Conservation (phyloP, 2,329 filamentous ascomycete genomes). For the Microcyclospora tardicrescens region DNA sequence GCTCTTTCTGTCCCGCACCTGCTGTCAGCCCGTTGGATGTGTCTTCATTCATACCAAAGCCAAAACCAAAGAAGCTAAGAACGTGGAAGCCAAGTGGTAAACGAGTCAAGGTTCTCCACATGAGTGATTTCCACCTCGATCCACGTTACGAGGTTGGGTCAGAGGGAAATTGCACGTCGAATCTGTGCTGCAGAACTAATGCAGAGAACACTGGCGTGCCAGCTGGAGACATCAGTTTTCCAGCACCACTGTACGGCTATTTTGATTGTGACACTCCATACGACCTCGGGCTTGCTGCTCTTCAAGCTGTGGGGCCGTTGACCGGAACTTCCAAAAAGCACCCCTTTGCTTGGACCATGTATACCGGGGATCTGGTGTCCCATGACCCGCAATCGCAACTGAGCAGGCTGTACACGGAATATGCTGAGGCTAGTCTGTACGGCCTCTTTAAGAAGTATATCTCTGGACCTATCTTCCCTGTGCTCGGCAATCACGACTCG, state of each 20-base stretch:
- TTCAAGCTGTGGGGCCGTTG: slow-evolving; percentile 43
- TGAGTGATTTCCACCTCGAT: slow-evolving; percentile 44
- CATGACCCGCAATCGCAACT: slow-evolving; percentile 42
- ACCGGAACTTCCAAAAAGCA: slow-evolving; percentile 39
- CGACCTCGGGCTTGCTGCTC: slow-evolving; percentile 41
- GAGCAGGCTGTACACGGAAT: slow-evolving; percentile 40
- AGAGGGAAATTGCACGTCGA: slow-evolving; percentile 41
- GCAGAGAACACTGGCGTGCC: slow-evolving; percentile 25
- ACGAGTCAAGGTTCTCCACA: slow-evolving; percentile 42
- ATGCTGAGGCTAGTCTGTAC: slow-evolving; percentile 41
- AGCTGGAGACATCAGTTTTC: slow-evolving; percentile 25
- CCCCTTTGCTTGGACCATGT: slow-evolving; percentile 41
- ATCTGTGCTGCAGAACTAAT: slow-evolving; percentile 40
- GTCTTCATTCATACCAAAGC: slow-evolving; percentile 39
- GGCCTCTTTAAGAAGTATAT: slow-evolving; percentile 43
- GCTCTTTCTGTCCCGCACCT: slow-evolving; percentile 36
- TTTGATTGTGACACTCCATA: slow-evolving; percentile 48
- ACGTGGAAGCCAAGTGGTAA: slow-evolving; percentile 38
- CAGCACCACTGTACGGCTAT: slow-evolving; percentile 42
- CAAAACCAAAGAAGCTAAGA: slow-evolving; percentile 35
- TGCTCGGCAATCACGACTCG: slow-evolving; percentile 46
- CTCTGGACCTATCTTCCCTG: slow-evolving; percentile 42
- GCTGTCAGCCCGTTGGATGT: slow-evolving; percentile 33
- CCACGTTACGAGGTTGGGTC: slow-evolving; percentile 40
- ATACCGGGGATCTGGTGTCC: slow-evolving; percentile 45